Evolutionary conservation across 169 alveolate genomes (phyloP), one percentile per base, ranked within the genome.

Genomic region (Plasmodium malariae): DNA sequence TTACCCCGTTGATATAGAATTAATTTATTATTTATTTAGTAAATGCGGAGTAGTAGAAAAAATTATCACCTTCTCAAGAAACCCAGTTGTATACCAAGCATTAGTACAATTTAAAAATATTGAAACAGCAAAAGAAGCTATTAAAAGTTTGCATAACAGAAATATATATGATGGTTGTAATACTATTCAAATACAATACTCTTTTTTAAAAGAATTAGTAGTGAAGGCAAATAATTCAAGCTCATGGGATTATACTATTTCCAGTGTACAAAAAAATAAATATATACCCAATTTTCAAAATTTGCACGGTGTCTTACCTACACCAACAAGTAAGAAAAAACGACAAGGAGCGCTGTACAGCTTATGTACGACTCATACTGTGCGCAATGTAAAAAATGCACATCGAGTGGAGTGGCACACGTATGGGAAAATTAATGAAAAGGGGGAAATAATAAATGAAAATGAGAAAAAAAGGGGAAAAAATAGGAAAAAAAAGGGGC

Each of bases 91-190:
- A 37, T 93, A 87, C 68, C 96, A 93, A 88, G 96, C 96, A 32
- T 37, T 93, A 63, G 87, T 93, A 12, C 96, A 93, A 72, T 88
- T 88, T 59, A 70, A 67, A 60, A 55, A 37, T 28, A 34, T 89
- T 1, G 92, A 73, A 28, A 88, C 91, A 67, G 94, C 96, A 19
- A 87, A 80, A 7, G 92, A 88, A 19, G 96, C 96, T 70, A 76
- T 93, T 17, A 80, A 59, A 68, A 63, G 80, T 5, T 71, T 93
- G 36, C 92, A 93, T 60, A 88, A 83, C 34, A 57, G 95, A 43
- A 93, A 91, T 45, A 91, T 93, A 49, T 93, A 93, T 88, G 94
- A 87, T 74, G 95, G 93, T 14, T 91, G 96, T 62, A 93, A 93
- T 76, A 90, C 95, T 5, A 62, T 89, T 21, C 93, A 93, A 72